These are phyloP conservation scores for Salinomyces thailandicus DNA, from an alignment of 2,329 filamentous ascomycete genomes.

Conservation along the genomic window DNA sequence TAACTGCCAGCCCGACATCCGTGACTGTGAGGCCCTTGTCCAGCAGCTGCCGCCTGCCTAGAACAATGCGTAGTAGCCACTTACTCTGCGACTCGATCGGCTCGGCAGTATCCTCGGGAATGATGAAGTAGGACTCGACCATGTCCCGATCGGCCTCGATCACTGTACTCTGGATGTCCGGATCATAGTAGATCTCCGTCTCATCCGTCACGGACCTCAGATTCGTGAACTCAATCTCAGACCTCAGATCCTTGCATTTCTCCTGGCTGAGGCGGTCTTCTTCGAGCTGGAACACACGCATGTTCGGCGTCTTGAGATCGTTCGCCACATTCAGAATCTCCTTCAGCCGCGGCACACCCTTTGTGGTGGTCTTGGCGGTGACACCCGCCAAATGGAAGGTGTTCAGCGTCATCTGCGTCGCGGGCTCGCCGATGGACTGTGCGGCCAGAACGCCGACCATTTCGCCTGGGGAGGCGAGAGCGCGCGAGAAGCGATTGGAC, in stretches of 20 bases:
- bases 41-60: conserved; percentile 87
- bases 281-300: conserved; percentile 76
- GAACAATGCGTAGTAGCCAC: conserved; percentile 87
- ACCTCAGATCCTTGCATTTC: conserved; percentile 74
- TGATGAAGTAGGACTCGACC: conserved; percentile 93
- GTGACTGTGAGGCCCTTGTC: conserved; percentile 89
- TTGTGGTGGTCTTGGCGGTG: conserved; percentile 97
- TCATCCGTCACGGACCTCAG: conserved; percentile 81
- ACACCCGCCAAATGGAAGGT: conserved; percentile 99
- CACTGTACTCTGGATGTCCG: conserved; percentile 72
- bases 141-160: conserved; percentile 85
- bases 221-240: conserved; percentile 86
- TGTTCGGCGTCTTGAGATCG: conserved; percentile 97
- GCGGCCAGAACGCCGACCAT: conserved; percentile 98
- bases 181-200: conserved; percentile 96
- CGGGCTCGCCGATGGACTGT: conserved; percentile 96
- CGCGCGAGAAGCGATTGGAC: conserved; percentile 75
- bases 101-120: conserved; percentile 67
- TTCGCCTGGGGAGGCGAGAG: conserved; percentile 83
- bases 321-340: conserved; percentile 97
- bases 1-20: conserved; percentile 82
- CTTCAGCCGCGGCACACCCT: conserved; percentile 97
- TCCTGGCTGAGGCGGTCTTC: conserved; percentile 57
- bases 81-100: conserved; percentile 60
- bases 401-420: conserved; percentile 98